Evolutionary conservation across 1,284 basidiomycete species (phyloP).

Genomic region (Schizophyllum commune): DNA sequence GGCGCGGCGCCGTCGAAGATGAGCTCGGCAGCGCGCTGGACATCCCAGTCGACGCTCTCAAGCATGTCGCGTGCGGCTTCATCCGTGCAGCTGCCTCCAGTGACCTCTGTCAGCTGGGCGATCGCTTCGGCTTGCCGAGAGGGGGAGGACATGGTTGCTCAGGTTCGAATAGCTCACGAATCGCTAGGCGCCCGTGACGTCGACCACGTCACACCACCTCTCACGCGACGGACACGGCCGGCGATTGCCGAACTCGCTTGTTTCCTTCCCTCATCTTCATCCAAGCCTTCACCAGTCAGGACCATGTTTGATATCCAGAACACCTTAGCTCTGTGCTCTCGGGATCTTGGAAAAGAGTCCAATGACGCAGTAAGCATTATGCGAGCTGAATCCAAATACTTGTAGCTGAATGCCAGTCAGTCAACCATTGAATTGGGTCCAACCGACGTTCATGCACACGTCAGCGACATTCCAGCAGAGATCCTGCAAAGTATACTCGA

Average conservation of each 20-base stretch:
- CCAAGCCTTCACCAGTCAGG: no score
- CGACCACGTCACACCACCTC: background rate
- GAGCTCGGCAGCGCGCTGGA: conserved; percentile 57
- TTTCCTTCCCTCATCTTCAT: background rate
- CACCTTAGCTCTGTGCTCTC: no score
- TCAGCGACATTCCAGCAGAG: background rate
- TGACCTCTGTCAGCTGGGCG: conserved; percentile 46
- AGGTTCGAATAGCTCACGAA: background rate
- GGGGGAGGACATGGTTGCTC: background rate
- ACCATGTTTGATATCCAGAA: no score
- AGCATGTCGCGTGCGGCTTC: conserved; percentile 52
- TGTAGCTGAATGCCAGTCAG: no score
- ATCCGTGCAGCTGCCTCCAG: conserved; percentile 42
- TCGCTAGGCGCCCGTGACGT: background rate
- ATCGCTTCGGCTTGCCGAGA: conserved; percentile 40
- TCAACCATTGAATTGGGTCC: no score
- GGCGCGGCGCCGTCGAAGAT: conserved; percentile 39
- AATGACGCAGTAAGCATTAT: no score
- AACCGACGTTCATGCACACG: no score
- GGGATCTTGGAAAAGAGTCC: no score
- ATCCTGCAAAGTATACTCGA: background rate
- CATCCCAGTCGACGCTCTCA: conserved; percentile 59
- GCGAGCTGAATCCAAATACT: no score
- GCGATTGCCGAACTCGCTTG: background rate
- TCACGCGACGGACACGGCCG: background rate